Conservation (phyloP, 2,329 filamentous ascomycete species). For the Colletotrichum tanaceti region DNA sequence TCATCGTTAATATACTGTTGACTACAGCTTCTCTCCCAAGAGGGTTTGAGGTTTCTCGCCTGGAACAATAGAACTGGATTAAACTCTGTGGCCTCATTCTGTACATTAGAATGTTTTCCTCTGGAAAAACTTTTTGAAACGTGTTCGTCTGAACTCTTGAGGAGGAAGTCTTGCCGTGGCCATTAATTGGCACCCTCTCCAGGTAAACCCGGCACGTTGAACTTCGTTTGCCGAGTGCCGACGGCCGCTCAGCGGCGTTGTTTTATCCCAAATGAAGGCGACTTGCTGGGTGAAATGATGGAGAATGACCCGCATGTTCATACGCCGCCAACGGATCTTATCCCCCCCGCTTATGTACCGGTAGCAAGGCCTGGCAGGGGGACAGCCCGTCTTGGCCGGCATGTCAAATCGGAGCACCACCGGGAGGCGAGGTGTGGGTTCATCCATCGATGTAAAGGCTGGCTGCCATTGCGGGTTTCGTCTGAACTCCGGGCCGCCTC, state of each 20-base stretch:
- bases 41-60: too few relatives aligned
- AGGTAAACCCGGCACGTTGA: conserved; percentile 1
- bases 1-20: too few relatives aligned
- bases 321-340: conserved; percentile 22
- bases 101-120: too few relatives aligned
- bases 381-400: background rate
- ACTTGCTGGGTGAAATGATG: conserved; percentile 7
- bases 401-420: background rate
- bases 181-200: conserved; percentile 25
- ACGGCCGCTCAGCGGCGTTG: conserved; percentile 6
- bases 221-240: conserved; percentile 18
- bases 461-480: background rate
- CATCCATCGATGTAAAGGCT: background rate
- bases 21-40: too few relatives aligned
- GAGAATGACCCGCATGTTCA: conserved; percentile 9
- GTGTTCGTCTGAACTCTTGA: too few relatives aligned
- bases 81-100: too few relatives aligned
- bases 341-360: conserved; percentile 7
- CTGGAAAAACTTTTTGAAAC: too few relatives aligned
- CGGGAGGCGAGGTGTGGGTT: background rate
- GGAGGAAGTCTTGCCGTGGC: background rate
- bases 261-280: background rate
- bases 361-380: background rate
- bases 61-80: too few relatives aligned
- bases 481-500: background rate